Evolutionary conservation across 345 rosid genomes (phyloP), one percentile per base, ranked within the genome.

Genomic region (Melastoma malabathricum): DNA sequence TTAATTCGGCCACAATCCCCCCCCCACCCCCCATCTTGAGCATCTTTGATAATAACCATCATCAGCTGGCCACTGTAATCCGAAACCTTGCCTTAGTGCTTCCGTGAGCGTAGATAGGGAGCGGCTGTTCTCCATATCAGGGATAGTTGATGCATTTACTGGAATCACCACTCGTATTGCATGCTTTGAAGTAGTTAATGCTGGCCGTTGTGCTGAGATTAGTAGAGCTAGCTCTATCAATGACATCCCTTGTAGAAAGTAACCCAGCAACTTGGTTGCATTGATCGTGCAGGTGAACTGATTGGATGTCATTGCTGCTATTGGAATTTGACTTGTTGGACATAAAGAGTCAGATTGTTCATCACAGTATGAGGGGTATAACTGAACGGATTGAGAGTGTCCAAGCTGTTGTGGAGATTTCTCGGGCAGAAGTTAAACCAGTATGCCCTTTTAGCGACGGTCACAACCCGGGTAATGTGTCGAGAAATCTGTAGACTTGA

Each of bases 41-140:
- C 62, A 58, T 4, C 14, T 27, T 20, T 31, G 31, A 44, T 55
- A 50, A 15, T 0, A 19, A n/a, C 22, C 38, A 18, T 43, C 14
- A 16, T 43, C 55, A n/a, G 22, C 46, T 12, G 43, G 22, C 62
- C 62, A 58, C 48, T 49, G 39, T 23, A 50, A 44, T 34, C 55
- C 62, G 39, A 58, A 58, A n/a, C 62, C 62, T 1, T 5, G 43
- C 0, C n/a, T 13, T n/a, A 58, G 62, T 31, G 61, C 52, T 17
- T 18, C 53, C 54, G 14, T 44, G 18, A 57, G 29, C 2, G 15
- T 47, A 12, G 27, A 18, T 10, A 13, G 9, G 17, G 50, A 7
- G 15, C 52, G 12, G 15, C 18, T 2, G 15, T n/a, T 19, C 38
- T 48, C 46, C 9, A 57, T 47, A 3, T 27, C 19, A 46, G 13